Evolutionary conservation across 495 filamentous ascomycete genomes (phyloP), one percentile per base, ranked within the genome.

Genomic region (Ramalina intermedia): DNA sequence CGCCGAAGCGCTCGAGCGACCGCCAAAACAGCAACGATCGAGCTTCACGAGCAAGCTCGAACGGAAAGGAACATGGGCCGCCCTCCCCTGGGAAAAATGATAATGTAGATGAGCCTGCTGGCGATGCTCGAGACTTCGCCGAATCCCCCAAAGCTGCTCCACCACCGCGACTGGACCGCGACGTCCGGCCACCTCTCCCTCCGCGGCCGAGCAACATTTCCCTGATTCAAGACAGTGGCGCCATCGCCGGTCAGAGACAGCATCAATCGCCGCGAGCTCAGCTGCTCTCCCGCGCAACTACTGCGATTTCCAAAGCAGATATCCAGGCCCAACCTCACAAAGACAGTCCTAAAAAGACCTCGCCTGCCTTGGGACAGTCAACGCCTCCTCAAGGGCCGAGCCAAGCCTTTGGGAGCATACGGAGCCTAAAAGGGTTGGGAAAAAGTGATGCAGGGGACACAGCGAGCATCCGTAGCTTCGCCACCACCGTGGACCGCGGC

Each of bases 391-490:
- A 57, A 57, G 52, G 59, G 62, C 42, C 55, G 67, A 43, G 65
- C 55, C 51, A 65, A 62, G 14, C 68, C 54, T 60, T 52, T 37
- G 52, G 55, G 29, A 75, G 70, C 37, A 58, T 74, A 8, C 69
- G 63, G 45, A 72, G 68, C 37, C 55, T 75, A 42, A 62, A 66
- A 20, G 72, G 66, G 43, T 58, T 65, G n/a, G 67, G 62, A 51
- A 68, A 60, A 8, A 82, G 77, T 55, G 84, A 87, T 48, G 66
- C 67, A n/a, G 82, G 81, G 41, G 93, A 96, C 54, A 78, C 77
- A 9, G 79, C 81, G 51, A 96, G 93, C 60, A 69, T 96, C 37
- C 77, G 76, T 63, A 96, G 88, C 69, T 81, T 79, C 61, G 75
- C 82, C 9, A 86, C 84, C 9, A 88, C 86, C 6, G 52, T 83